phyloP scores from a whole-genome alignment of 306 rosid genomes.

The Cucumis cinereus region DNA sequence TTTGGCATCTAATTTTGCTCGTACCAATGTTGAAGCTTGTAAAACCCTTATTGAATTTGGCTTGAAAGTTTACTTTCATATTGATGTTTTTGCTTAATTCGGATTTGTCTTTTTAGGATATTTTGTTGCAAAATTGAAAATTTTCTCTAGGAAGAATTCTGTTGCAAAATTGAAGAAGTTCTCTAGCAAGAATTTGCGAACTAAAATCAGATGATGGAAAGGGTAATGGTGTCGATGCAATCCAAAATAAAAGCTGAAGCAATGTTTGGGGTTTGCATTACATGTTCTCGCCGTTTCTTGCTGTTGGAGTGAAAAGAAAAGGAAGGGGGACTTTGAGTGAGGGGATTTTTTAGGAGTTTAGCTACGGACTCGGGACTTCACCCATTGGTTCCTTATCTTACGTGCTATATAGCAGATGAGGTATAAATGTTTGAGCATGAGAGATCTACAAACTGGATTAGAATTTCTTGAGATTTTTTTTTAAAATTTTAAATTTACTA shows the following conservation, averaged over 20 bases:
- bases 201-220: too few relatives aligned
- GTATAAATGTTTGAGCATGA: slow-evolving; percentile 23
- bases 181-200: too few relatives aligned
- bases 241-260: too few relatives aligned
- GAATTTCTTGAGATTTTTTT: neutral
- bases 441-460: neutral
- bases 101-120: neutral
- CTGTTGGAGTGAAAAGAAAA: too few relatives aligned
- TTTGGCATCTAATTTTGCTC: neutral
- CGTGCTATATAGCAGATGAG: slow-evolving; percentile 82
- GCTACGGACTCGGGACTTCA: slow-evolving; percentile 89
- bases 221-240: too few relatives aligned
- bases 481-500: neutral
- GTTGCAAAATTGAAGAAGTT: too few relatives aligned
- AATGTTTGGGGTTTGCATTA: too few relatives aligned
- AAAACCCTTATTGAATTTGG: neutral
- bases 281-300: too few relatives aligned
- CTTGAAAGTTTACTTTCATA: neutral
- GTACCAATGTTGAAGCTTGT: neutral
- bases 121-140: neutral
- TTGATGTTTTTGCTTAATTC: neutral
- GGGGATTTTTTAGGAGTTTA: too few relatives aligned
- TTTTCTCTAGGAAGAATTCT: neutral
- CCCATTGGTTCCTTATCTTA: slow-evolving; percentile 85
- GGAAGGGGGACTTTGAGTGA: too few relatives aligned